Base-by-base conservation (phyloP, 2,329 filamentous ascomycete genomes). In the Calonectria henricotiae region DNA sequence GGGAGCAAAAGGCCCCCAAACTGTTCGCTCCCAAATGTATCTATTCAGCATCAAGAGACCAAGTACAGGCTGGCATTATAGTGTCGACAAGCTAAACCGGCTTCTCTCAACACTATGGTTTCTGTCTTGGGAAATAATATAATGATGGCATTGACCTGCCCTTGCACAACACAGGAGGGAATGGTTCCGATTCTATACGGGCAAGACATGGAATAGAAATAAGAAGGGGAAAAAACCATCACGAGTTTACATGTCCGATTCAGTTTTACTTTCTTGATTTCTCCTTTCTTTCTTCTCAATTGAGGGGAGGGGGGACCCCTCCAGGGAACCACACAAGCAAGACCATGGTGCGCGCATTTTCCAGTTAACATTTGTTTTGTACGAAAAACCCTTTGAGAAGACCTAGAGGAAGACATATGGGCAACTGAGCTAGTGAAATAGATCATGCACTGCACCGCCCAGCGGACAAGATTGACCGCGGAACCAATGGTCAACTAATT, bases 401-500 rank as follows among this genome's bases (percentile, higher is more conserved):
- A 80, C 78, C 78, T 79, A 77, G 74, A 76, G 75, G 76, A 71
- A 72, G 75, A 77, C 73, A 77, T 70, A 73, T 76, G 74, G 71
- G 72, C 76, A 75, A 74, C 69, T 68, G 74, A 79, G 72, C 74
- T 72, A 76, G 70, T 76, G 73, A 74, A 71, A 73, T 67, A 79
- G 68, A 74, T 75, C 76, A 74, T 71, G 62, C 67, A 67, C 67
- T 63, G 65, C 67, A 65, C 67, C 60, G 65, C 70, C 71, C 72
- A 74, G 70, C 64, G 65, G 66, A 71, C 67, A 67, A 72, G 27
- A 72, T 73, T 76, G 72, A 74, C 76, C 77, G 73, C 74, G 65
- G 70, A 73, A 79, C 75, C 77, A 74, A 75, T 78, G 76, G 76
- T 77, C 78, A 79, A 80, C 74, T 77, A 77, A 76, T 78, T 77